Evolutionary conservation across 2,329 filamentous ascomycete genomes (phyloP).

Genomic region (Tolypocladium pustulatum): DNA sequence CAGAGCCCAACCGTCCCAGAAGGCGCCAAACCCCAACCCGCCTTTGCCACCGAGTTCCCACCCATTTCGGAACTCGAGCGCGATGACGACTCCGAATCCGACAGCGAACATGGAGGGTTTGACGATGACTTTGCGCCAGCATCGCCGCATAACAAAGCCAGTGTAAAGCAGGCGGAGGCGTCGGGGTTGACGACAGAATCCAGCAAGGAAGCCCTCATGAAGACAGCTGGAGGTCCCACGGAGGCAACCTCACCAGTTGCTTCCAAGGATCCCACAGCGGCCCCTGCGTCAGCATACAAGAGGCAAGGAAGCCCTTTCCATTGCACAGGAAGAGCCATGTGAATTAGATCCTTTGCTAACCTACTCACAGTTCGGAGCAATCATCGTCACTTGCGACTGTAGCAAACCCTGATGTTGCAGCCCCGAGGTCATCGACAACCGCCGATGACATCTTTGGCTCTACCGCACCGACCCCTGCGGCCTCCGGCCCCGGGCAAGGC

Average conservation of each 20-base stretch:
- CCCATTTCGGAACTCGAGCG: conserved; percentile 80
- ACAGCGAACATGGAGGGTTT: conserved; percentile 72
- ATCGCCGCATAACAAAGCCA: conserved; percentile 29
- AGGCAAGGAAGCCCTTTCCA: conserved; percentile 11
- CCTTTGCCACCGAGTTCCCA: conserved; percentile 73
- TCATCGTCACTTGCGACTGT: conserved; percentile 20
- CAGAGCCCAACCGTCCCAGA: conserved; percentile 32
- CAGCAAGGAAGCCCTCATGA: conserved; percentile 8
- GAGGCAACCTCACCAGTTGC: background rate
- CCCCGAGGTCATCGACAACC: conserved; percentile 18
- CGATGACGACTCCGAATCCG: conserved; percentile 75
- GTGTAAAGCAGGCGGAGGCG: conserved; percentile 6
- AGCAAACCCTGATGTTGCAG: conserved; percentile 10
- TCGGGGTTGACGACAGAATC: conserved; percentile 1
- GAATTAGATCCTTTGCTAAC: conserved; percentile 1
- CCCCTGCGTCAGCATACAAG: conserved; percentile 10
- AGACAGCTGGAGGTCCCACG: background rate
- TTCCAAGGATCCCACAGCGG: conserved; percentile 4
- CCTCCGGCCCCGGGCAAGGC: conserved; percentile 10
- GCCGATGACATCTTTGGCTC: conserved; percentile 33
- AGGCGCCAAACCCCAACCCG: conserved; percentile 33
- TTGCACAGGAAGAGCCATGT: background rate
- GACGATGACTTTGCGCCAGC: conserved; percentile 83
- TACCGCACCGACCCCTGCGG: conserved; percentile 13
- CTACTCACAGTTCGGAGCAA: conserved; percentile 14